Evolutionary conservation across 1,284 basidiomycete genomes (phyloP).

Genomic region (Ganoderma lingzhi): DNA sequence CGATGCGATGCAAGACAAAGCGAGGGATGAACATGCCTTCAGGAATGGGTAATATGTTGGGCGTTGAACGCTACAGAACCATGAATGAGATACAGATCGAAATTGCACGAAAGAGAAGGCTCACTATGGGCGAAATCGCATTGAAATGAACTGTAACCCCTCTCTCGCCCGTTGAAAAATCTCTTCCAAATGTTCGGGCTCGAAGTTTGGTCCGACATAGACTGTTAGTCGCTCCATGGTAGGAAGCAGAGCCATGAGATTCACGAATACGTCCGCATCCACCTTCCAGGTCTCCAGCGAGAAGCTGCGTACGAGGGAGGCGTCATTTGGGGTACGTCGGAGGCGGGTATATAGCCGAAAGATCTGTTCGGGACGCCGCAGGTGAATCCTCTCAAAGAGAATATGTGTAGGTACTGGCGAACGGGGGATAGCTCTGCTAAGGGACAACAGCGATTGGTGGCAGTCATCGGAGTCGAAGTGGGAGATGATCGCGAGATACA

Average conservation of each 20-base stretch:
- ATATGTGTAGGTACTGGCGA: conserved; percentile 58
- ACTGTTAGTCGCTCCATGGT: conserved; percentile 57
- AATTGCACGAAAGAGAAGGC: conserved; percentile 15
- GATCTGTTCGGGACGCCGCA: conserved; percentile 54
- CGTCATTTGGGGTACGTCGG: conserved; percentile 44
- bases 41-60: conserved; percentile 77
- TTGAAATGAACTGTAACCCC: conserved; percentile 52
- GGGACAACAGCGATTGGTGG: conserved; percentile 55
- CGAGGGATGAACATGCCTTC: conserved; percentile 47
- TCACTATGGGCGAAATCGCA: conserved; percentile 77
- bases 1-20: conserved; percentile 7
- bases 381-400: conserved; percentile 58
- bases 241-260: conserved; percentile 59
- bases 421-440: conserved; percentile 62
- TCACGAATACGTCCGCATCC: conserved; percentile 70
- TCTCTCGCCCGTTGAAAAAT: conserved; percentile 54
- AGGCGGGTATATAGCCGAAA: conserved; percentile 58
- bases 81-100: neutral
- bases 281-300: conserved; percentile 63
- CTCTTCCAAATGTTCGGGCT: conserved; percentile 71
- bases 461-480: conserved; percentile 50
- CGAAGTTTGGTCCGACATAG: conserved; percentile 68
- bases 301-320: conserved; percentile 54
- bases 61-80: conserved; percentile 59
- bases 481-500: conserved; percentile 62